Percentiles rank a stretch among this genome's conserved stretches.
Conservation (phyloP, 495 filamentous ascomycete genomes). For the Penicillium daleae region DNA sequence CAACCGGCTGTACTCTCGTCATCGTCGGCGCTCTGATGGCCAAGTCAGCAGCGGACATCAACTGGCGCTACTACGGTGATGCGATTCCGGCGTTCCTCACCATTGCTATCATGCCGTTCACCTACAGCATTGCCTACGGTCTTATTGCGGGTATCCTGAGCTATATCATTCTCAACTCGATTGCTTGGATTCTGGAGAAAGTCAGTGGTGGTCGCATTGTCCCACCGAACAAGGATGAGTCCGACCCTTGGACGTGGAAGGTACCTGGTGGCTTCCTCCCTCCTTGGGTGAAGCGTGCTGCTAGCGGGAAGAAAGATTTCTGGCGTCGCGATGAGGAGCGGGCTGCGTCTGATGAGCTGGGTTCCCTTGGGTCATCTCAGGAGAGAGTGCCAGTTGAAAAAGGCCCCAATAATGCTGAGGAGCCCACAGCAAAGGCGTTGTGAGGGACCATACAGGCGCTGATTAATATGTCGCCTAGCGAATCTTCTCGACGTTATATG, state of each 20-base stretch:
- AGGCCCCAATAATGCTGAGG: not conserved
- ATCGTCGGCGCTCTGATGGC: conserved; percentile 84
- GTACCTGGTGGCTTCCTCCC: conserved; percentile 71
- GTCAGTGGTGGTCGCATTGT: conserved; percentile 67
- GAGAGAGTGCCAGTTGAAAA: conserved; percentile 27
- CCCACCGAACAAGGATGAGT: conserved; percentile 70
- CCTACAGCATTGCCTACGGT: conserved; percentile 79
- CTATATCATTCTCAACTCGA: conserved; percentile 70
- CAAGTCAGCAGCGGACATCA: conserved; percentile 73
- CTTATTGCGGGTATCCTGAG: conserved; percentile 77
- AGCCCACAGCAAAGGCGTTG: not conserved
- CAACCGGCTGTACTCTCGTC: conserved; percentile 79
- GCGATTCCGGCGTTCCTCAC: conserved; percentile 80
- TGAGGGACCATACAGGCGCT: not conserved
- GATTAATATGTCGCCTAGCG: not conserved
- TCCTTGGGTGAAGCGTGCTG: conserved; percentile 64
- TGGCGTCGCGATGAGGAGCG: conserved; percentile 54
- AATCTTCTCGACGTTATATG: not conserved
- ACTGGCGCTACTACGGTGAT: conserved; percentile 81
- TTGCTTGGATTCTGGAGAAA: conserved; percentile 67
- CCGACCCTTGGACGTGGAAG: conserved; percentile 74
- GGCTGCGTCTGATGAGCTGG: conserved; percentile 13
- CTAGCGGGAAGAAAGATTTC: conserved; percentile 68
- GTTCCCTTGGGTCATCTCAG: conserved; percentile 20
- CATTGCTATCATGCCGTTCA: conserved; percentile 84